Evolutionary conservation across 2,329 filamentous ascomycete genomes (phyloP), one percentile per base, ranked within the genome.

Genomic region (Monosporascus sp.): DNA sequence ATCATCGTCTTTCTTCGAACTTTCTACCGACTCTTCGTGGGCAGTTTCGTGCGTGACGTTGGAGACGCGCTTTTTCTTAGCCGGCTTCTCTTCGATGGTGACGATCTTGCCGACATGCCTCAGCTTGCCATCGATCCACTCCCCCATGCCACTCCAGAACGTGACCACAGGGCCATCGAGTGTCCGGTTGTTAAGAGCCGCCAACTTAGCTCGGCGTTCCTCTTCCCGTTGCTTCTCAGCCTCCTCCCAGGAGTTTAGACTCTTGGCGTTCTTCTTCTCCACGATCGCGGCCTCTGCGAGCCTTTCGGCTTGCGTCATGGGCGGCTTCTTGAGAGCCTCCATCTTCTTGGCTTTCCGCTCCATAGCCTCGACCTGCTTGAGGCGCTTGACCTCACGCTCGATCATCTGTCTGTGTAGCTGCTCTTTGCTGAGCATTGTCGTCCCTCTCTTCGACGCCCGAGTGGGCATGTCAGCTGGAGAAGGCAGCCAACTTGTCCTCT

Each of bases 231-330:
- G 85, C 72, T 91, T 91, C 73, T 99, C 94, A 7, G 91, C 89
- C 69, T 91, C 88, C 70, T 97, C 92, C 92, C 93, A 97, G 52
- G 90, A 81, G 66, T 93, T 97, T 65, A 96, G 74, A 70, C 88
- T 97, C 78, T 90, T 95, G 61, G 87, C 82, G 70, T 99, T 97
- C 63, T 86, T 79, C 70, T 88, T 87, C 71, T 97, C 94, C 7
- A 95, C 86, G 50, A 86, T 75, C 18, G 87, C 89, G 1, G 92
- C 92, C 70, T 96, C 90, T 28, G 84, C 86, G 28, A 97, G 78
- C 38, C 91, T 82, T 68, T 97, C 87, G 45, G 84, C 90, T 70
- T 97, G 93, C 6, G 91, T 96, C 83, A 96, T 85, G 28, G 87
- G 81, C 54, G 87, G 88, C 51, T 89, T 89, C 70, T 91, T 90